These are phyloP conservation scores for Solidago caesia DNA, from an alignment of 129 eudicot species.

Conservation along the genomic window DNA sequence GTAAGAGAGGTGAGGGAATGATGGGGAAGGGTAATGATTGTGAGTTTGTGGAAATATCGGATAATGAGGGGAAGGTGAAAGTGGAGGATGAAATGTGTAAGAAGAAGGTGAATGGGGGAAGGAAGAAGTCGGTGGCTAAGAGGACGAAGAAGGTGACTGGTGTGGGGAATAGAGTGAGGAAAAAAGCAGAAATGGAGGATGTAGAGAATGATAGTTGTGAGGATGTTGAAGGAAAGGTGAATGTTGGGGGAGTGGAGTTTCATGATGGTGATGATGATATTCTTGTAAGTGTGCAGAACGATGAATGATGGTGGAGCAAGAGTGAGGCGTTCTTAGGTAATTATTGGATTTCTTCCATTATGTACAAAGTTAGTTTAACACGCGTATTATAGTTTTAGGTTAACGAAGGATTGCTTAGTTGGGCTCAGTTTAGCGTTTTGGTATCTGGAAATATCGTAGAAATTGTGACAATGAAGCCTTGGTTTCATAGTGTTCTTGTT, in stretches of 20 bases:
- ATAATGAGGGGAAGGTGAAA: conserved; percentile 39
- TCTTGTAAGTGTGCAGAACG: conserved; percentile 35
- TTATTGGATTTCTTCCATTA: conserved; percentile 19
- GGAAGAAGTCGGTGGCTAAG: conserved; percentile 50
- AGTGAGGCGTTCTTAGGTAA: conserved; percentile 5
- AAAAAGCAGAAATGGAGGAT: neutral
- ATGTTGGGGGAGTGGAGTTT: conserved; percentile 20
- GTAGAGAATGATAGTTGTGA: conserved; percentile 3
- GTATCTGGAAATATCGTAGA: conserved; percentile 14
- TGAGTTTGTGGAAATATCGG: conserved; percentile 35
- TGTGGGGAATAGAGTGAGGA: conserved; percentile 39
- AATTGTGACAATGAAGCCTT: neutral
- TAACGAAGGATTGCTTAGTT: neutral
- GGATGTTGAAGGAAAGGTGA: conserved; percentile 5
- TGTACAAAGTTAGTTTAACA: conserved; percentile 18
- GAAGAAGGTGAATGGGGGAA: conserved; percentile 24
- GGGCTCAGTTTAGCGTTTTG: neutral
- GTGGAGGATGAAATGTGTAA: neutral
- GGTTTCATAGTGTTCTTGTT: no score
- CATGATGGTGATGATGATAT: conserved; percentile 52
- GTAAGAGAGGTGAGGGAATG: neutral
- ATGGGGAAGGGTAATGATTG: conserved; percentile 10
- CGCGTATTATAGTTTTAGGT: conserved; percentile 4
- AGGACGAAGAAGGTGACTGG: conserved; percentile 50
- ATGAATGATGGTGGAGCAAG: conserved; percentile 15